Base-by-base conservation (phyloP, 1,284 basidiomycete species). In the Tilletia walkeri region DNA sequence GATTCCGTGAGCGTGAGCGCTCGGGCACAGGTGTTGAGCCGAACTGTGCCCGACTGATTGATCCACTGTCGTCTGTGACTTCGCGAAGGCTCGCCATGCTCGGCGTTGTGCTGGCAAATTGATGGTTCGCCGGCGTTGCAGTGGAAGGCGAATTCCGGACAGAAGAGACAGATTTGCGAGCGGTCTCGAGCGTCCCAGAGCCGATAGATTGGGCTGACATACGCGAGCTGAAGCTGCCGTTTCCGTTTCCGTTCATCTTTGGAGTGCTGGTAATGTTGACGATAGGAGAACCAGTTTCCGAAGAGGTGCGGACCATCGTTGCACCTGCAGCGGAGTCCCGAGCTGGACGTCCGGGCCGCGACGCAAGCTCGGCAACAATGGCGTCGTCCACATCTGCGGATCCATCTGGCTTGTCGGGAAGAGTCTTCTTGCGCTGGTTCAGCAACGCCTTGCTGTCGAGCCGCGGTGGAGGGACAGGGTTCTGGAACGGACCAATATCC, bases 401-500 rank as follows among this genome's bases (percentile, higher is more conserved):
- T 39, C 49, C 65, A 3, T 34, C 65, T 14, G 45, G 65, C 24
- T 10, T 14, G 12, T 5, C 30, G 41, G 36, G 38, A 5, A 24
- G 39, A 36, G 20, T 18, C 39, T 48, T 48, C 38, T 65, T 65
- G 39, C 38, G 39, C 45, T 65, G 61, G 7, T 18, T 6, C 7
- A 16, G 6, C 45, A n/a, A 18, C 18, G 53, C 30, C 48, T 67
- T 67, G 67, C 53, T 56, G 24, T 67, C 53, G 39, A 61, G 3
- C 5, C 67, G 47, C 18, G 67, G 67, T 4, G 67, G 67, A 5
- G 67, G 67, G 14, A 67, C 47, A 10, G 59, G 59, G 36, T 63
- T 63, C 65, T 78, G 75, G 75, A 80, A 80, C 0, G 79, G 79
- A 10, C 79, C 79, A 30, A 77, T 72, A 18, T 80, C 79, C 54